Evolutionary conservation across 192 early-diverging fungal species (phyloP), one percentile per base, ranked within the genome.

Genomic region (Coemansia sp.): DNA sequence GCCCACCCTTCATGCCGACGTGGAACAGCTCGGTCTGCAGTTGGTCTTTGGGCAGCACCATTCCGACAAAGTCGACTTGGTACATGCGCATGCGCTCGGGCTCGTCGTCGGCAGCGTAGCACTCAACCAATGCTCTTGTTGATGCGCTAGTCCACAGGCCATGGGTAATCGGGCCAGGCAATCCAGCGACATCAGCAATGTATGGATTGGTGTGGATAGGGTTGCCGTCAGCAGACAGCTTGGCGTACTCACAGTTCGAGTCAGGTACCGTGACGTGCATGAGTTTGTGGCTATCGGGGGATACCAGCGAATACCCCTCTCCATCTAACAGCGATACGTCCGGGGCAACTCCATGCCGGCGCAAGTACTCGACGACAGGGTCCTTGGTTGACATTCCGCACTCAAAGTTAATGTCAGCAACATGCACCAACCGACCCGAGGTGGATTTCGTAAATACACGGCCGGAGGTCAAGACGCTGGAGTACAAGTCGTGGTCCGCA

Each of bases 61-160:
- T 98, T 37, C 89, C 92, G 41, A 94, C 77, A 83, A 96, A 98
- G 57, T 86, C 86, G 47, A 92, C 91, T 24, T 86, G 69, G 76
- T 94, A 96, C 25, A 81, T 85, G 39, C 88, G 88, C 36, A 96
- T 92, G 41, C 93, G 91, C 73, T 89, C 87, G 40, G 94, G 92
- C 47, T 89, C 78, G 79, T 95, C 96, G 67, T 94, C 90, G 32
- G 95, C 94, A 64, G 92, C 94, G 51, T 88, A 90, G 51, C 89
- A 87, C 74, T 96, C 96, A 25, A 98, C 90, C 73, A 95, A 90
- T 68, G 94, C 93, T 53, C 95, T 87, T 31, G 94, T 94, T 3
- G 93, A 90, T 6, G 96, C 94, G 60, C 87, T 87, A 19, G 94
- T 98, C 95, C 94, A 98, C 91, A 96, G 91, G 32, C 96, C 95